Percentiles rank a stretch among this genome's conserved stretches.
These are phyloP conservation scores for Filobasidium floriforme DNA, from an alignment of 768 basidiomycete species.

Conservation along the genomic window DNA sequence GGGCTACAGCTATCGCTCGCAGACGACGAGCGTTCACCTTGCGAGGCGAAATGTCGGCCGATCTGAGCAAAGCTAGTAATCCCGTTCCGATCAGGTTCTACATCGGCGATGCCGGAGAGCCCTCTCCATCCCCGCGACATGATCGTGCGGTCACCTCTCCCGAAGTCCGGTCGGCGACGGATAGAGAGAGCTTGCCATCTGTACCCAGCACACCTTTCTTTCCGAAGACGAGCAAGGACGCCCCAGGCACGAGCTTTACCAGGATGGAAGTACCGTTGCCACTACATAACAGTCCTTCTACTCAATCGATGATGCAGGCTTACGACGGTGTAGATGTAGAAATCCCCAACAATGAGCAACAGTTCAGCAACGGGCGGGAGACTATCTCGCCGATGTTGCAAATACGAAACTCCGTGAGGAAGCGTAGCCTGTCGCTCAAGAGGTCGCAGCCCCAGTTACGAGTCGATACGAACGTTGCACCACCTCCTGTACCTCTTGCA, in stretches of 20 bases:
- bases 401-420: not conserved
- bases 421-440: slow-evolving; percentile 1
- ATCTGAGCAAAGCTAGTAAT: slow-evolving; percentile 33
- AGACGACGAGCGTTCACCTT: slow-evolving; percentile 30
- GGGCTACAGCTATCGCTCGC: slow-evolving; percentile 8
- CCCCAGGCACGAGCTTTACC: slow-evolving; percentile 12
- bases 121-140: not conserved
- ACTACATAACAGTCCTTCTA: slow-evolving; percentile 14
- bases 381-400: slow-evolving; percentile 1
- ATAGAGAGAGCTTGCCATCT: not conserved
- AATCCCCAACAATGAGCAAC: not conserved
- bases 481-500: not conserved
- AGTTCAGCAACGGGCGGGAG: slow-evolving; percentile 1
- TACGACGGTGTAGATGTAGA: slow-evolving; percentile 9
- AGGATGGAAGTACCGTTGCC: slow-evolving; percentile 17
- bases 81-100: slow-evolving; percentile 42
- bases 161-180: not conserved
- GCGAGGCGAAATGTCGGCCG: slow-evolving; percentile 39
- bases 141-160: not conserved
- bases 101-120: slow-evolving; percentile 18
- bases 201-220: slow-evolving; percentile 13
- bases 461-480: not conserved
- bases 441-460: slow-evolving; percentile 2
- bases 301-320: slow-evolving; percentile 7
- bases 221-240: not conserved